phyloP scores from a whole-genome alignment of 164 flowering plant species.

The Hamamelis virginiana region DNA sequence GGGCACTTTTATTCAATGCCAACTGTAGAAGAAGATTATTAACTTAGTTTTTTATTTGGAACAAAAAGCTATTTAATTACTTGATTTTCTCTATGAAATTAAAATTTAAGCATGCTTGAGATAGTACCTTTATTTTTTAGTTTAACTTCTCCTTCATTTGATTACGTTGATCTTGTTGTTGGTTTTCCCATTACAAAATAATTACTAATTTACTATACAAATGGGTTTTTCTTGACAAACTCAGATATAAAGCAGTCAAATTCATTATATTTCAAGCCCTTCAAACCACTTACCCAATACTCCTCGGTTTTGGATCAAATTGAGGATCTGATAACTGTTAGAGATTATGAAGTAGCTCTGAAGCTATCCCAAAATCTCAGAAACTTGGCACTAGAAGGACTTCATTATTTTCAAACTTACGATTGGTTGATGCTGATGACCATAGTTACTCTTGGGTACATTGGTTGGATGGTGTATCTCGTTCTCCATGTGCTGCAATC shows the following conservation, averaged over 20 bases:
- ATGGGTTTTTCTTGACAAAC: slow-evolving; percentile 48
- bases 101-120: too few species aligned
- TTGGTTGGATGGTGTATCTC: slow-evolving; percentile 91
- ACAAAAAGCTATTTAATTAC: too few species aligned
- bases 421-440: slow-evolving; percentile 98
- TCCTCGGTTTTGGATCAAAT: slow-evolving; percentile 52
- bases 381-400: slow-evolving; percentile 78
- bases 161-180: background rate
- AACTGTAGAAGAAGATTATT: background rate
- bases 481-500: slow-evolving; percentile 81
- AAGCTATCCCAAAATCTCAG: slow-evolving; percentile 60
- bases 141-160: background rate
- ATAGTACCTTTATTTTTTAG: too few species aligned
- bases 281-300: slow-evolving; percentile 62
- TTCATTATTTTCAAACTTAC: slow-evolving; percentile 95
- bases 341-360: slow-evolving; percentile 64
- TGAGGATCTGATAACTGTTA: slow-evolving; percentile 52
- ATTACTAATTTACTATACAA: slow-evolving; percentile 1
- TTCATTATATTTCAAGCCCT: slow-evolving; percentile 81
- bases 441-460: slow-evolving; percentile 79
- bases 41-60: background rate
- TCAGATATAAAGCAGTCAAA: slow-evolving; percentile 72
- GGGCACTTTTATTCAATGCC: background rate
- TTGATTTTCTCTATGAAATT: background rate
- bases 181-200: too few species aligned